phyloP scores from a whole-genome alignment of 495 filamentous ascomycete species.

The Talaromyces liani region DNA sequence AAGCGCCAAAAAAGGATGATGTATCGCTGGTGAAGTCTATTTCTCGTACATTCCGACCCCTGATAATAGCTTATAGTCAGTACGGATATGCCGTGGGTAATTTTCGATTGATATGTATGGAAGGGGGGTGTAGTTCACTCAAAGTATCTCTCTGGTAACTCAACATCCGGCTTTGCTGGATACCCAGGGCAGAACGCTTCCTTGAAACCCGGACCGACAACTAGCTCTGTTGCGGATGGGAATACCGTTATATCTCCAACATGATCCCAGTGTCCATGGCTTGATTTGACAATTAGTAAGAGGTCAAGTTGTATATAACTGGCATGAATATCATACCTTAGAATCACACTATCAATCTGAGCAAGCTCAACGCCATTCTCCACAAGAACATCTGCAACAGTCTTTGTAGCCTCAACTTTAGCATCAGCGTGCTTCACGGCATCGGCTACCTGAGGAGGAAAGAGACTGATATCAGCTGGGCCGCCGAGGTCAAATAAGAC shows the following conservation, averaged over 20 bases:
- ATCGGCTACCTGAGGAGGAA: constrained; percentile 25
- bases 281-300: constrained; percentile 7
- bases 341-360: constrained; percentile 50
- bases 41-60: constrained; percentile 30
- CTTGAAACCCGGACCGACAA: constrained; percentile 53
- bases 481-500: constrained; percentile 55
- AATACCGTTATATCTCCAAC: constrained; percentile 48
- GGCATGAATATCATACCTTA: constrained; percentile 21
- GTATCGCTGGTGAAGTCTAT: constrained; percentile 37
- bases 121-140: constrained; percentile 20
- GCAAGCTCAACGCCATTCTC: constrained; percentile 34
- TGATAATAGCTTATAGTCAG: background rate
- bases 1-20: constrained; percentile 28
- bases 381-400: constrained; percentile 42
- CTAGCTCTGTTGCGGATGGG: constrained; percentile 37
- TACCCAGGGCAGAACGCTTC: constrained; percentile 39
- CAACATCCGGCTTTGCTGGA: constrained; percentile 33
- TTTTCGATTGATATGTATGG: background rate
- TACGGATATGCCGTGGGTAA: background rate
- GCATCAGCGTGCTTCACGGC: constrained; percentile 15
- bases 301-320: background rate
- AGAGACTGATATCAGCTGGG: constrained; percentile 41
- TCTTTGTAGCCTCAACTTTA: constrained; percentile 32
- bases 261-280: constrained; percentile 58
- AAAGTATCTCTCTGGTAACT: constrained; percentile 38